A percentile compares a stretch with the other conserved stretches of the same genome.
These are phyloP conservation scores for Cryptococcus sp. DNA, from an alignment of 1,284 basidiomycete genomes.

Conservation along the genomic window DNA sequence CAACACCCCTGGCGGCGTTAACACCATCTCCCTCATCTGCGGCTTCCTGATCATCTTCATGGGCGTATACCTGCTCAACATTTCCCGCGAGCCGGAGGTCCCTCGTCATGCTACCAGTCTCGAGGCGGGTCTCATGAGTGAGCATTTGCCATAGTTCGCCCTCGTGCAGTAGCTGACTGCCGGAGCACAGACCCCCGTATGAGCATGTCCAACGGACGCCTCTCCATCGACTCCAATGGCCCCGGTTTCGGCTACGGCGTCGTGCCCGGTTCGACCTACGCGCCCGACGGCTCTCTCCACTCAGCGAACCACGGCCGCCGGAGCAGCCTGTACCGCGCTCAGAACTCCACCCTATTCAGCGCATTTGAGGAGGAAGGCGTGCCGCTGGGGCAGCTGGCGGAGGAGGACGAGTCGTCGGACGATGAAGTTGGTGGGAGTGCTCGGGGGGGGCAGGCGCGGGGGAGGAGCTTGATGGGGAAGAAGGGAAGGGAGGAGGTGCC, in stretches of 20 bases:
- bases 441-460: conserved; percentile 13
- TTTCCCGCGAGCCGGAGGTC: conserved; percentile 66
- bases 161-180: background rate
- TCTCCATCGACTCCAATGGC: conserved; percentile 46
- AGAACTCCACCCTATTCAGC: conserved; percentile 51
- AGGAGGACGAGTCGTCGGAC: conserved; percentile 46
- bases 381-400: conserved; percentile 44
- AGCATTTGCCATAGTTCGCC: conserved; percentile 54
- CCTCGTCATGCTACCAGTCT: conserved; percentile 55
- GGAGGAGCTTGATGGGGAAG: conserved; percentile 28
- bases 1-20: conserved; percentile 78
- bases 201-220: conserved; percentile 48
- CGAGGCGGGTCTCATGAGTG: conserved; percentile 71
- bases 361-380: conserved; percentile 48
- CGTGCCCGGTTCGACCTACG: conserved; percentile 40
- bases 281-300: conserved; percentile 44
- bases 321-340: conserved; percentile 60
- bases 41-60: conserved; percentile 89
- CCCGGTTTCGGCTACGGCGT: conserved; percentile 37
- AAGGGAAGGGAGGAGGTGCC: conserved; percentile 22
- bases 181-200: conserved; percentile 46
- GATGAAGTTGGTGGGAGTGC: conserved; percentile 2
- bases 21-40: conserved; percentile 77
- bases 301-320: conserved; percentile 53
- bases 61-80: conserved; percentile 84